Conservation (phyloP, 768 basidiomycete genomes). For the Coprinopsis cinerea region DNA sequence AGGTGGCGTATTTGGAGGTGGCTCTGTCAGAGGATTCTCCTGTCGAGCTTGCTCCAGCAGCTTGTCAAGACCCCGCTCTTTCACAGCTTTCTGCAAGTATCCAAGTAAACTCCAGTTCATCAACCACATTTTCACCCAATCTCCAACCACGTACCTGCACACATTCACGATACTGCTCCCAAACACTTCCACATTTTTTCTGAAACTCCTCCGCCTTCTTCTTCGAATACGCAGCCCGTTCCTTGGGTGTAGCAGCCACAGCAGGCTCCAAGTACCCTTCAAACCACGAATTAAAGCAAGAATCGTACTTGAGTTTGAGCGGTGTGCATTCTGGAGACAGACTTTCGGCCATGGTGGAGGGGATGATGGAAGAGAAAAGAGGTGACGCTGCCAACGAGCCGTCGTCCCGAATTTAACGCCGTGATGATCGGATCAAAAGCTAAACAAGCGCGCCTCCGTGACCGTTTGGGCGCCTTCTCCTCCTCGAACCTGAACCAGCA, state of each 20-base stretch:
- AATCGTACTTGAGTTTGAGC: constrained; percentile 83
- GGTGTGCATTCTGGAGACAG: constrained; percentile 83
- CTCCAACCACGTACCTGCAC: constrained; percentile 57
- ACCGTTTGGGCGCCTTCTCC: too few species aligned
- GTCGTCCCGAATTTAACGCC: too few species aligned
- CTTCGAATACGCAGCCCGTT: constrained; percentile 58
- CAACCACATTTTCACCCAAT: too few species aligned
- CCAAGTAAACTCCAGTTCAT: not conserved
- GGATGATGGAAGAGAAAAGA: too few species aligned
- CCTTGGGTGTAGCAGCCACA: constrained; percentile 36
- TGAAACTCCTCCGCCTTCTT: constrained; percentile 88
- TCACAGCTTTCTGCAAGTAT: constrained; percentile 81
- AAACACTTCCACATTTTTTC: constrained; percentile 74
- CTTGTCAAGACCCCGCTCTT: constrained; percentile 68
- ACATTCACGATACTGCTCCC: constrained; percentile 76
- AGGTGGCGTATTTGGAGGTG: constrained; percentile 29
- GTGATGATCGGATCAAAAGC: too few species aligned
- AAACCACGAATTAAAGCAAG: constrained; percentile 97
- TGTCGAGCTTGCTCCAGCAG: constrained; percentile 74
- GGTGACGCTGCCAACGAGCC: too few species aligned
- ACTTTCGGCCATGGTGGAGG: constrained; percentile 75
- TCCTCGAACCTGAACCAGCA: too few species aligned
- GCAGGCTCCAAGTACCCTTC: constrained; percentile 92
- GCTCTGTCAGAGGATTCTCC: constrained; percentile 70
- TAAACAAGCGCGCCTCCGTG: too few species aligned